phyloP scores from a whole-genome alignment of 805 yeast genomes.

The Candida dendrica region DNA sequence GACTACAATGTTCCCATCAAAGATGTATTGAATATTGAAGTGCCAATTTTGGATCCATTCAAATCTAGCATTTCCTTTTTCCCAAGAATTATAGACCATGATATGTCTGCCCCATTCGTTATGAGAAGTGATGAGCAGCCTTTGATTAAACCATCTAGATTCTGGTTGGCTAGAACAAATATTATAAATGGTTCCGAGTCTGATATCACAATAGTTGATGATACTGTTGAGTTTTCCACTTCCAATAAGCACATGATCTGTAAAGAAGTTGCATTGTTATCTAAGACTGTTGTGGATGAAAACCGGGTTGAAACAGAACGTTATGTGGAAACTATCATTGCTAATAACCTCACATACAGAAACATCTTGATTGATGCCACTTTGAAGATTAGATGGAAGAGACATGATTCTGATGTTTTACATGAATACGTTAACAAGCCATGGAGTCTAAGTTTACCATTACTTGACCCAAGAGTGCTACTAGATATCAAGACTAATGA shows the following conservation, averaged over 20 bases:
- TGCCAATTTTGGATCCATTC: constrained; percentile 26
- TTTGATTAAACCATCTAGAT: constrained; percentile 25
- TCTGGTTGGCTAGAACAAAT: constrained; percentile 27
- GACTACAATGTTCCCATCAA: constrained; percentile 24
- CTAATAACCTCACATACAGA: constrained; percentile 31
- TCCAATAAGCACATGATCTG: constrained; percentile 29
- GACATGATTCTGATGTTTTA: constrained; percentile 15
- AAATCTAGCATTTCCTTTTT: constrained; percentile 21
- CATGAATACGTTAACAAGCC: constrained; percentile 29
- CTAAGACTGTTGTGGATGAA: constrained; percentile 2
- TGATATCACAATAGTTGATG: constrained; percentile 28
- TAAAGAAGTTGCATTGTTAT: constrained; percentile 12
- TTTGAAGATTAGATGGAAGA: constrained; percentile 27
- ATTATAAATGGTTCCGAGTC: constrained; percentile 21
- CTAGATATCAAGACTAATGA: constrained; percentile 27
- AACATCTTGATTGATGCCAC: constrained; percentile 25
- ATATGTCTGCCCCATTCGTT: constrained; percentile 23
- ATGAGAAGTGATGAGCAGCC: constrained; percentile 10
- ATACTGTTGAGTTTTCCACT: constrained; percentile 18
- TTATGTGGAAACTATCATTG: constrained; percentile 26
- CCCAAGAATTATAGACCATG: constrained; percentile 23
- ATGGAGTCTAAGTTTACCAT: constrained; percentile 51
- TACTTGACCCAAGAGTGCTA: constrained; percentile 64
- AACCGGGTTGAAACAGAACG: constrained; percentile 10
- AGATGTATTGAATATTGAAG: constrained; percentile 13